These are phyloP conservation scores for Suhomyces sp. DNA, from an alignment of 805 yeast species.

Conservation along the genomic window DNA sequence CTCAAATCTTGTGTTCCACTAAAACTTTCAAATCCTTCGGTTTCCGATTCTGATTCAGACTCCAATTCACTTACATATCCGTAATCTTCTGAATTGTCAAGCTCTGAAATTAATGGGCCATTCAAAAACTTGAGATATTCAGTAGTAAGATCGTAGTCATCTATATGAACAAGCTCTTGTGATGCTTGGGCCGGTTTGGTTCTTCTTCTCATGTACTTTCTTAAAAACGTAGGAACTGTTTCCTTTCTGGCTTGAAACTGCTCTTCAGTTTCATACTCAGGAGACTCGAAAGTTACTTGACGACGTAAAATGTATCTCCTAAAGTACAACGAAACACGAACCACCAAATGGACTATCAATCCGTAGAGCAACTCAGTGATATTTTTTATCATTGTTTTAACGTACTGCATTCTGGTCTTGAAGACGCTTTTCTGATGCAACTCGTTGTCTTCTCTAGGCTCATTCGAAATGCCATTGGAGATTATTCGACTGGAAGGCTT, in stretches of 20 bases:
- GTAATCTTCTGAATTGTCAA: conserved; percentile 35
- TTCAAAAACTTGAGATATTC: conserved; percentile 24
- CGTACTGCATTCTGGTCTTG: conserved; percentile 16
- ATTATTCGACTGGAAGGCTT: conserved; percentile 26
- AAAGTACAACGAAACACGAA: neutral
- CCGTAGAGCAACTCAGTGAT: conserved; percentile 22
- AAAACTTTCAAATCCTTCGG: neutral
- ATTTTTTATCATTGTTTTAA: conserved; percentile 18
- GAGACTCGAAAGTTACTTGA: neutral
- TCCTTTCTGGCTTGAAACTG: conserved; percentile 5
- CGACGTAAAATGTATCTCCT: neutral
- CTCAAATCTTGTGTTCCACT: neutral
- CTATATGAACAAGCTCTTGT: conserved; percentile 10
- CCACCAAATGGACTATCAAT: neutral
- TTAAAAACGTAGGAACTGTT: conserved; percentile 27
- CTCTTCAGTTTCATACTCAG: conserved; percentile 3
- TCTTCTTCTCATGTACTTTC: conserved; percentile 24
- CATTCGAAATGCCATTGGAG: conserved; percentile 11
- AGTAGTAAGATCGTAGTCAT: conserved; percentile 12
- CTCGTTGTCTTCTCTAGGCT: conserved; percentile 4
- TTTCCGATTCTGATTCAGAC: conserved; percentile 7
- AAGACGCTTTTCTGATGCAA: conserved; percentile 13
- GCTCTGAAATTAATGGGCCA: conserved; percentile 31
- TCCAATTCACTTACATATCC: conserved; percentile 4
- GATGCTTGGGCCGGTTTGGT: conserved; percentile 4